A percentile compares a stretch with the other conserved stretches of the same genome.
Evolutionary conservation across 176 grass and related monocot genomes (phyloP).

Genomic region (Paspalum vaginatum): DNA sequence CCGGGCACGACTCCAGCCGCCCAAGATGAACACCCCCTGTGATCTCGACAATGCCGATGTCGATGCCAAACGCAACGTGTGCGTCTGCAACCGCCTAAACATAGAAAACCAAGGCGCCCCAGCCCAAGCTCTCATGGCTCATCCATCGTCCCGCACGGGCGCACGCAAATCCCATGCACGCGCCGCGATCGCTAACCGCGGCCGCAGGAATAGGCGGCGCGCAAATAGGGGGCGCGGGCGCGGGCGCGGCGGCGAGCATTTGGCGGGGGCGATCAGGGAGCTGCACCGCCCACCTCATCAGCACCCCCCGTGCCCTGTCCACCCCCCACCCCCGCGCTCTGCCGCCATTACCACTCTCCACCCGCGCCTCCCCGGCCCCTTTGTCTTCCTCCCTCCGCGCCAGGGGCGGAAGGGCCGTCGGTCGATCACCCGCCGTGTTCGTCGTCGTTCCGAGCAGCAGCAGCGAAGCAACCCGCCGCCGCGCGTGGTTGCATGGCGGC

Average conservation of each 20-base stretch:
- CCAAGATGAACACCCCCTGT: background rate
- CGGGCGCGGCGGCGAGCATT: slow-evolving; percentile 44
- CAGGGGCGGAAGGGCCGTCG: slow-evolving; percentile 41
- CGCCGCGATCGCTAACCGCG: background rate
- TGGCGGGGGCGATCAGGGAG: slow-evolving; percentile 44
- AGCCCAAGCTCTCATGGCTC: no score
- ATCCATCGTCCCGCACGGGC: no score
- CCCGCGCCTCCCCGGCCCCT: background rate
- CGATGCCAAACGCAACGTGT: background rate
- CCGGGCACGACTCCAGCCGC: background rate
- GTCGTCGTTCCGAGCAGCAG: background rate
- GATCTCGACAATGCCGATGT: background rate
- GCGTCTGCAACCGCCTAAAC: slow-evolving; percentile 9
- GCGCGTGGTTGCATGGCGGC: slow-evolving; percentile 28
- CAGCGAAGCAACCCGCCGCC: background rate
- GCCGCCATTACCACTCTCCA: slow-evolving; percentile 44
- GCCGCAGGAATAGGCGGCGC: background rate
- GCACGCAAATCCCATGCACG: slow-evolving; percentile 27
- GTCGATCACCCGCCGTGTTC: background rate
- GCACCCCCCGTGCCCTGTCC: background rate
- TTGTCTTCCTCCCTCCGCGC: slow-evolving; percentile 27
- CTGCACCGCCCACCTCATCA: slow-evolving; percentile 42
- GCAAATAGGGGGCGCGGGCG: background rate
- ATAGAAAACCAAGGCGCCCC: background rate
- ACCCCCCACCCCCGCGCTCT: background rate